These are phyloP conservation scores for Pontederia crassipes DNA, from an alignment of 176 grass and related monocot species.

Conservation along the genomic window DNA sequence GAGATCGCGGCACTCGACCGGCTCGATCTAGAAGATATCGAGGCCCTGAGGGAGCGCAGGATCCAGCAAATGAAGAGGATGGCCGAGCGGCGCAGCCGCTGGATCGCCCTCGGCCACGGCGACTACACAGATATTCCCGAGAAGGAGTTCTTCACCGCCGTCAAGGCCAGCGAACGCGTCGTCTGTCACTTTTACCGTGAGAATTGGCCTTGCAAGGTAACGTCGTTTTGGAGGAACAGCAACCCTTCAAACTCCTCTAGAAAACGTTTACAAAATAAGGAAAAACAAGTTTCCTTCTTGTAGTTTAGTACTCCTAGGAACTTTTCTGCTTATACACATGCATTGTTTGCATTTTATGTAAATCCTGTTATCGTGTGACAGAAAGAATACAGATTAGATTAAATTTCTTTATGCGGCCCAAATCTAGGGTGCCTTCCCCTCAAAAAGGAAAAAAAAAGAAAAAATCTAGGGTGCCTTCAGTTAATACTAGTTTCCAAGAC, in stretches of 20 bases:
- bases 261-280: not conserved
- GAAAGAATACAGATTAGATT: too few relatives aligned
- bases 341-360: too few relatives aligned
- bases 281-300: not conserved
- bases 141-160: slow-evolving; percentile 89
- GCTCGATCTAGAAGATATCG: slow-evolving; percentile 72
- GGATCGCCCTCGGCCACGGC: slow-evolving; percentile 68
- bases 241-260: not conserved
- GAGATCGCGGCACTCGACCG: slow-evolving; percentile 59
- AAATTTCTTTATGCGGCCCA: too few relatives aligned
- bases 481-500: too few relatives aligned
- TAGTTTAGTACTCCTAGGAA: not conserved
- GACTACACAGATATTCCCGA: slow-evolving; percentile 77
- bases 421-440: too few relatives aligned
- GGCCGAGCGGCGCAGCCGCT: slow-evolving; percentile 70
- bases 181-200: slow-evolving; percentile 96
- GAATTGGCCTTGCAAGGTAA: slow-evolving; percentile 97
- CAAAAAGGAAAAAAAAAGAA: too few relatives aligned
- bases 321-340: too few relatives aligned
- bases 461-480: too few relatives aligned
- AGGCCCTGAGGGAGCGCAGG: slow-evolving; percentile 75
- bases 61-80: slow-evolving; percentile 86
- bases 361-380: too few relatives aligned
- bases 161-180: slow-evolving; percentile 78
- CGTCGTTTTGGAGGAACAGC: not conserved